Evolutionary conservation across 805 yeast genomes (phyloP).

Genomic region (Nakazawaea laoshanensis): DNA sequence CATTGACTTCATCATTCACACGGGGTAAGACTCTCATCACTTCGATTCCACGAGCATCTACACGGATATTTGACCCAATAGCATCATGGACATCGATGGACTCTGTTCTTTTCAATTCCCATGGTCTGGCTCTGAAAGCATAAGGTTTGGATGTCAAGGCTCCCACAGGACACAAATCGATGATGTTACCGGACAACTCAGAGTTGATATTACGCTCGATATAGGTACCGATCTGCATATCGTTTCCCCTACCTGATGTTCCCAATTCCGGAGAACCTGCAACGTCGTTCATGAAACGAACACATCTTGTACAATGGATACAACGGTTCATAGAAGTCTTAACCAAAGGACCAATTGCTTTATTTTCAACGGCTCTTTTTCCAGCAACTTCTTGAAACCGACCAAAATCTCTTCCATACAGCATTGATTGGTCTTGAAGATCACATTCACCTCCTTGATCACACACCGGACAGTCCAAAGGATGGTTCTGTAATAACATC

Average conservation of each 20-base stretch:
- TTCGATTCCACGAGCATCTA: slow-evolving; percentile 80
- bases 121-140: slow-evolving; percentile 88
- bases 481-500: slow-evolving; percentile 82
- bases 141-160: slow-evolving; percentile 87
- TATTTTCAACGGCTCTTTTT: slow-evolving; percentile 85
- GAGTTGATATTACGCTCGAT: slow-evolving; percentile 77
- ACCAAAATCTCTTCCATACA: slow-evolving; percentile 83
- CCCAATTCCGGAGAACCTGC: slow-evolving; percentile 94
- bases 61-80: slow-evolving; percentile 73
- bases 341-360: slow-evolving; percentile 82
- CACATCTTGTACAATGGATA: slow-evolving; percentile 88
- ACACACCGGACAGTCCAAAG: slow-evolving; percentile 86
- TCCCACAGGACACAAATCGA: slow-evolving; percentile 88
- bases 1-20: slow-evolving; percentile 77
- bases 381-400: slow-evolving; percentile 76
- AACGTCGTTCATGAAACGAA: slow-evolving; percentile 80
- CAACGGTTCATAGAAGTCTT: slow-evolving; percentile 91
- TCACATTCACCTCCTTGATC: slow-evolving; percentile 96
- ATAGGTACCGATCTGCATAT: slow-evolving; percentile 86
- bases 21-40: slow-evolving; percentile 85
- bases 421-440: slow-evolving; percentile 76
- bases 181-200: slow-evolving; percentile 79
- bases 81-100: slow-evolving; percentile 80
- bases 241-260: slow-evolving; percentile 85
- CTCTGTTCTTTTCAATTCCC: slow-evolving; percentile 89